Evolutionary conservation across 2,329 filamentous ascomycete species (phyloP), one percentile per base, ranked within the genome.

Genomic region (Periconia sp.): DNA sequence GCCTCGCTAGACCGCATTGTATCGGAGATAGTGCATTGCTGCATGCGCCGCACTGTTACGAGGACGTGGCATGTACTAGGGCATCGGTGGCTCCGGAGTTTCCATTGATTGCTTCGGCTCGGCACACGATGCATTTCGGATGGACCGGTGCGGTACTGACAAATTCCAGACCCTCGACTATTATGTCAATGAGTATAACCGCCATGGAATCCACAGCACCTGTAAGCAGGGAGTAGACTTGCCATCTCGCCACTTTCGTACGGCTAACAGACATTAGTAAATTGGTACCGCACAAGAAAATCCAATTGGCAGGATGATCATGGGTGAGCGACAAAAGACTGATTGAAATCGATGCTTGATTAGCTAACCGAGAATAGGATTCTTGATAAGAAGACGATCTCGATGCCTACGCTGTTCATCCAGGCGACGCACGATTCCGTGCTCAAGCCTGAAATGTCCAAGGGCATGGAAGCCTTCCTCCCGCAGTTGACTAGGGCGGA

Each of bases 251-350:
- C 23, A 36, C n/a, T 21, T 24, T 40, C 30, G 22, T 28, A 28
- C 46, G 31, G 34, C 57, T 63, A 35, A 62, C 33, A 5, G 25
- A 18, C 12, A 16, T 35, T 35, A 79, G 78, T 90, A 47, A 94
- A 92, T 71, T 96, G 90, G 89, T 99, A 99, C 73, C 84, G 91
- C 30, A 87, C 82, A 3, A 77, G 82, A 15, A 74, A 81, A 66
- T 69, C 86, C 51, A 96, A 95, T 70, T 88, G 78, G 64, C 80
- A 89, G 28, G 89, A 96, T 51, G 94, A 96, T 46, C 66, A 72
- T 44, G 59, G 59, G 69, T 74, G 59, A 61, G 63, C 56, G 10
- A 12, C 32, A 19, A 19, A 11, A 29, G 37, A 31, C 12, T 13
- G 13, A 41, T 18, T 21, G n/a, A n/a, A n/a, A n/a, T n/a, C n/a